These are phyloP conservation scores for Corymbia maculata DNA, from an alignment of 345 rosid species.

Conservation along the genomic window DNA sequence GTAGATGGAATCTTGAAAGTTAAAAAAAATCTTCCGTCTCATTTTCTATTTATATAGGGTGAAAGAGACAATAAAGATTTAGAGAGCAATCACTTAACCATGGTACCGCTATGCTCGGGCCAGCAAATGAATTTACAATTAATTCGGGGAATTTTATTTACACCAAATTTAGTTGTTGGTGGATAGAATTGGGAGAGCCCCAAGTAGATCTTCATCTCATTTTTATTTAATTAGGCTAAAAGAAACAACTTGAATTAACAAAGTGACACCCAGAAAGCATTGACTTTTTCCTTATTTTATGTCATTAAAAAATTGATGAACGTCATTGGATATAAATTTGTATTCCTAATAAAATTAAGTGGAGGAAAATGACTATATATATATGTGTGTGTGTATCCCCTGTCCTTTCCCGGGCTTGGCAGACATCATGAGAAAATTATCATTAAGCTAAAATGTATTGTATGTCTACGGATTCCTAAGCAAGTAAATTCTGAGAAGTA, in stretches of 20 bases:
- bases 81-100: not conserved
- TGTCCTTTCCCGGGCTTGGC: not conserved
- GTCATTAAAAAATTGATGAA: not conserved
- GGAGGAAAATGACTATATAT: not conserved
- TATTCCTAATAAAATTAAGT: not conserved
- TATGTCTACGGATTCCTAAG: not conserved
- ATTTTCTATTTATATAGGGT: not conserved
- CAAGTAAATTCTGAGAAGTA: not conserved
- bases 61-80: not conserved
- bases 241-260: not conserved
- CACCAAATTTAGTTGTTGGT: not conserved
- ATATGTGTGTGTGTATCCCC: not conserved
- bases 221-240: not conserved
- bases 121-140: not conserved
- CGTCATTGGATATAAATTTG: not conserved
- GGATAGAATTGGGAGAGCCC: not conserved
- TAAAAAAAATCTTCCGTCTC: not conserved
- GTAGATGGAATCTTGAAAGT: no score
- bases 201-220: not conserved
- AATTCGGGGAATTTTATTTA: not conserved
- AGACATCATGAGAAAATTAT: not conserved
- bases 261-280: not conserved
- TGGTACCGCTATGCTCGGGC: fast-evolving
- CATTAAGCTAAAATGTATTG: not conserved
- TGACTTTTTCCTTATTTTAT: not conserved